Evolutionary conservation across 257 asterid genomes (phyloP), one percentile per base, ranked within the genome.

Genomic region (Solanum sitiens): DNA sequence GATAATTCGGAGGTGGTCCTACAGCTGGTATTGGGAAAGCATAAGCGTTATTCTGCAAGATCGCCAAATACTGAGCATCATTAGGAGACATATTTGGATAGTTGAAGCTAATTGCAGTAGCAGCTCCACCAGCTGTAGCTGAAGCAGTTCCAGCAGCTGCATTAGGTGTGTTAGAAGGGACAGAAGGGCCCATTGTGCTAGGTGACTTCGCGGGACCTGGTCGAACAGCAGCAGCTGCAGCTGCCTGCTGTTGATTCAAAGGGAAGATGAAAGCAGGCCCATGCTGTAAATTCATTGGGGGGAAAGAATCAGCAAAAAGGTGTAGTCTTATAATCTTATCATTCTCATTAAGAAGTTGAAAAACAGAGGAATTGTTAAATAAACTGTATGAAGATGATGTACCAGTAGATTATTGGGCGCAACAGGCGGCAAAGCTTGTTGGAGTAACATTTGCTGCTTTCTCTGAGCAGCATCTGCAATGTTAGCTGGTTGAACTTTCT

Each of bases 251-350:
- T 92, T 97, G 99, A 87, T 88, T 96, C 87, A 97, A 27, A 13
- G 99, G 99, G 89, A 96, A 94, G 89, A 97, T 94, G 77, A 95
- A 97, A 83, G 98, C 87, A 12, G 99, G 99, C 0, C 98, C 99
- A 89, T 96, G 91, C 90, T 90, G 86, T 42, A 88, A 83, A 86
- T 7, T n/a, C 37, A 71, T 37, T 77, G 5, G 3, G 7, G 16
- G 44, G 33, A 27, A 39, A 32, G 44, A 27, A 18, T 80, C 44
- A 47, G 63, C 42, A 79, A 79, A 39, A 21, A 23, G 18, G 33
- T 5, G 1, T 63, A 2, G 25, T 84, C 33, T 86, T 65, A 8
- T 11, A 83, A 63, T 65, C 61, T 71, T 73, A 35, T 40, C 35
- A 25, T 65, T 61, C 4, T 33, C 40, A 56, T 39, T 13, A 63